These are phyloP conservation scores for Apiotrichum gracile DNA, from an alignment of 1,284 basidiomycete genomes.

Conservation along the genomic window DNA sequence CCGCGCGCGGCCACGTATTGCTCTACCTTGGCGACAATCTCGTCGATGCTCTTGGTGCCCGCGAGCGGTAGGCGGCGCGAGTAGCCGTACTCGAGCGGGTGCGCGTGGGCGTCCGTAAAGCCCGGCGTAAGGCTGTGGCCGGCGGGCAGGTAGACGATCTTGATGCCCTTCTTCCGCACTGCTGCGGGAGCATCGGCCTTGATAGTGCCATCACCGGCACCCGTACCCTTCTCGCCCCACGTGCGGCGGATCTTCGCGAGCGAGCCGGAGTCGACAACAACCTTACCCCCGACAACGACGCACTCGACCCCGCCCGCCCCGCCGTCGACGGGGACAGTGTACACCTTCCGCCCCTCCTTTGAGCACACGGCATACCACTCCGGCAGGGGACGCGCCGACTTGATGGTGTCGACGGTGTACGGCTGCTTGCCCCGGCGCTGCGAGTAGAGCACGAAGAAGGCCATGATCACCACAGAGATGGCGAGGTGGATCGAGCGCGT, in stretches of 20 bases:
- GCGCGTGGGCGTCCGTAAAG: slow-evolving; percentile 64
- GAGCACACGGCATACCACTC: slow-evolving; percentile 35
- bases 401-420: slow-evolving; percentile 6
- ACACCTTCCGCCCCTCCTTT: slow-evolving; percentile 27
- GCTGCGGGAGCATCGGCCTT: slow-evolving; percentile 21
- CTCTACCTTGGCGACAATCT: slow-evolving; percentile 60
- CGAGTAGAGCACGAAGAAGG: slow-evolving; percentile 31
- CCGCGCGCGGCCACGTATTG: slow-evolving; percentile 51
- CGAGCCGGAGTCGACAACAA: slow-evolving; percentile 56
- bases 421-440: slow-evolving; percentile 9
- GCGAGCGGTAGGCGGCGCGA: slow-evolving; percentile 61
- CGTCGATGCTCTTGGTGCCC: slow-evolving; percentile 55
- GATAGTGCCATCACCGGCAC: background rate
- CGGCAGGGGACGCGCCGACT: slow-evolving; percentile 15
- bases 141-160: slow-evolving; percentile 32
- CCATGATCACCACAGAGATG: slow-evolving; percentile 34
- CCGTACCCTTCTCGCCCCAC: slow-evolving; percentile 38
- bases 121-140: slow-evolving; percentile 42
- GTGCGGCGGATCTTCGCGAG: slow-evolving; percentile 48
- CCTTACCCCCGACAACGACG: slow-evolving; percentile 57
- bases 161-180: slow-evolving; percentile 27
- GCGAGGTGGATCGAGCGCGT: slow-evolving; percentile 32
- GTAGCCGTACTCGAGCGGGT: slow-evolving; percentile 36
- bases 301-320: slow-evolving; percentile 54
- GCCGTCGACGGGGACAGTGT: slow-evolving; percentile 25